Evolutionary conservation across 495 filamentous ascomycete genomes (phyloP).

Genomic region (Neurospora sp.): DNA sequence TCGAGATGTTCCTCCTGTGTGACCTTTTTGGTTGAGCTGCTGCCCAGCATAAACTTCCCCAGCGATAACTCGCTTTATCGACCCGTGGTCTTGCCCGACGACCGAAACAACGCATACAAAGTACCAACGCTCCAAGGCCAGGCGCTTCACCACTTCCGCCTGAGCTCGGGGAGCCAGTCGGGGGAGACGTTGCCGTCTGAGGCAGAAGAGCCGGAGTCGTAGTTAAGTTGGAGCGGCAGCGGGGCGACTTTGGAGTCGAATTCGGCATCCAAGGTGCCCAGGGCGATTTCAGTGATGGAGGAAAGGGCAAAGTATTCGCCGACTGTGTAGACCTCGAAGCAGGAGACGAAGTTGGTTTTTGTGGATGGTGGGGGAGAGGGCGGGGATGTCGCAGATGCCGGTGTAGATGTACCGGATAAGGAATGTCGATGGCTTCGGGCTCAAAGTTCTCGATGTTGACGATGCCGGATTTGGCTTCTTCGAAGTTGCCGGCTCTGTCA

Average conservation of each 20-base stretch:
- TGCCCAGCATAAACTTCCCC: no score
- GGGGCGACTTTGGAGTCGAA: conserved; percentile 9
- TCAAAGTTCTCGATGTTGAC: conserved; percentile 14
- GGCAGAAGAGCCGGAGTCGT: not conserved
- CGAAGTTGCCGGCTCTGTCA: conserved; percentile 5
- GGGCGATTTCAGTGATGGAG: conserved; percentile 9
- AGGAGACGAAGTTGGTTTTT: conserved; percentile 16
- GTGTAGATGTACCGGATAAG: conserved; percentile 20
- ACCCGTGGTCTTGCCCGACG: no score
- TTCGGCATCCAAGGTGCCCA: conserved; percentile 10
- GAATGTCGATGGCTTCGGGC: conserved; percentile 12
- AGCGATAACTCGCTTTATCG: no score
- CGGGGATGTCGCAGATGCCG: conserved; percentile 14
- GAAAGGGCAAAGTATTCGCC: conserved; percentile 18
- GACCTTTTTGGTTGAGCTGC: no score
- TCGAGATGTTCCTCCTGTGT: no score
- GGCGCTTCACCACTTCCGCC: no score
- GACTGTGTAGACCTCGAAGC: conserved; percentile 15
- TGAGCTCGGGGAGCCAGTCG: conserved; percentile 16
- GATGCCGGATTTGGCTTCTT: conserved; percentile 12
- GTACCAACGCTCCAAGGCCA: no score
- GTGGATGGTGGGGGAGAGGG: not conserved
- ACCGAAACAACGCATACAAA: no score
- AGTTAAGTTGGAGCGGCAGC: conserved; percentile 9
- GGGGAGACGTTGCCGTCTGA: not conserved